These are phyloP conservation scores for Ogataea trehalophila DNA, from an alignment of 805 yeast genomes.

Conservation along the genomic window DNA sequence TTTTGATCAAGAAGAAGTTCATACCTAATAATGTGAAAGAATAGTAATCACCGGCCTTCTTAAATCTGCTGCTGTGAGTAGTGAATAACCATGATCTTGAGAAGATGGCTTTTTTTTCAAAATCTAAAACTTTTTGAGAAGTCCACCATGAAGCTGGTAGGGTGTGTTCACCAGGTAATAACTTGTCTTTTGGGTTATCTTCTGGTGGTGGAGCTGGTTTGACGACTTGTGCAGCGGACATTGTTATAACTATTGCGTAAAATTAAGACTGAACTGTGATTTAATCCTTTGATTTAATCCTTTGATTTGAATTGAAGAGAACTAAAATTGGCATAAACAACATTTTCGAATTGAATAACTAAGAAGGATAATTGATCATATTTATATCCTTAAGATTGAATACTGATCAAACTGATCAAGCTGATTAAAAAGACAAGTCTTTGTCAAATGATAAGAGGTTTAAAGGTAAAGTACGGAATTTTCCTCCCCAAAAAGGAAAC, in stretches of 20 bases:
- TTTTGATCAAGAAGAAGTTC: conserved; percentile 51
- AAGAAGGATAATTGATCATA: not conserved
- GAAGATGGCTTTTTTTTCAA: conserved; percentile 55
- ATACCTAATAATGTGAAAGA: conserved; percentile 47
- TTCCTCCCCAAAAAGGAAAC: conserved; percentile 3
- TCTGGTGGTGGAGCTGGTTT: conserved; percentile 26
- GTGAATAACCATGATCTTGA: conserved; percentile 53
- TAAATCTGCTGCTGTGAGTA: conserved; percentile 47
- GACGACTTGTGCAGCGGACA: conserved; percentile 23
- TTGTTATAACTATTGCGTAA: not conserved
- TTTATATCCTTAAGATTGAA: not conserved
- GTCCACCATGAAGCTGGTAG: conserved; percentile 68
- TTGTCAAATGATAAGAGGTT: not conserved
- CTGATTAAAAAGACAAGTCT: not conserved
- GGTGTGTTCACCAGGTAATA: conserved; percentile 43
- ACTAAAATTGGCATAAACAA: too few relatives aligned
- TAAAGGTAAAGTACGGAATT: conserved; percentile 1
- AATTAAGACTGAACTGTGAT: not conserved
- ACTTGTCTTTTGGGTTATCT: conserved; percentile 25
- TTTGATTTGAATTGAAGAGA: not conserved
- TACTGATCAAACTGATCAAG: not conserved
- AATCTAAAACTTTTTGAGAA: conserved; percentile 50
- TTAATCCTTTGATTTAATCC: not conserved
- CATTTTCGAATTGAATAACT: not conserved
- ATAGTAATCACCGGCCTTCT: conserved; percentile 54